Base-by-base conservation (phyloP, 768 basidiomycete genomes). In the Tricholomella constricta region DNA sequence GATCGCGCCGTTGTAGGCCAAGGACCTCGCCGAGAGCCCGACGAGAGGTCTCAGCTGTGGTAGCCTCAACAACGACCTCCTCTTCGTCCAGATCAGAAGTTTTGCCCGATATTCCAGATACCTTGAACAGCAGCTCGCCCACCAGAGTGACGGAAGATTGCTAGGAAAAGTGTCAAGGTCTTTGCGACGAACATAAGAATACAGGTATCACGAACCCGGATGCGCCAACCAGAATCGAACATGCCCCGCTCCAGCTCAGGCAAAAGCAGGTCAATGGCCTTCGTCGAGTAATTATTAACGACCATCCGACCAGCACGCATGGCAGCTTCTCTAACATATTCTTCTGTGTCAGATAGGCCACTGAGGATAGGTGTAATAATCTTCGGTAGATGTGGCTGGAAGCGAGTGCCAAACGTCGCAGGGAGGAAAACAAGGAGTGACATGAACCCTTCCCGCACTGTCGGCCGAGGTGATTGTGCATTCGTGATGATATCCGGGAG, bases 261-360 rank as follows among this genome's bases (percentile, higher is more conserved):
- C 7, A 99, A 75, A 17, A 99, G 78, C 20, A 99, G 76, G 57
- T 98, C 96, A 51, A 98, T 92, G 5, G 96, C 96, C 65, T 85
- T 91, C 64, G 62, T 83, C 10, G 94, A 89, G 74, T 98, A 98
- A 68, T 95, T 97, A 53, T 85, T 88, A 58, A 99, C 91, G 59
- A 98, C 88, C 94, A 98, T 98, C 57, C 97, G 80, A 52, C 96
- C 95, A n/a, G 96, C 95, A 31, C 92, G 84, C 95, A 98, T 98
- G 4, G 96, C 94, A 10, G 96, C 95, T 57, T 98, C 95, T 22
- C 96, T 81, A 9, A 98, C 97, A 64, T 89, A 94, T 72, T 98
- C 97, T 61, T 97, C 95, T 6, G 85, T 77, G 64, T 98, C 96
- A 0, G 96, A 88, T 32, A 99, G 74, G 56, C 97, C 97, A 40